Conservation (phyloP, 805 yeast species). For the Scheffersomyces stipitis region DNA sequence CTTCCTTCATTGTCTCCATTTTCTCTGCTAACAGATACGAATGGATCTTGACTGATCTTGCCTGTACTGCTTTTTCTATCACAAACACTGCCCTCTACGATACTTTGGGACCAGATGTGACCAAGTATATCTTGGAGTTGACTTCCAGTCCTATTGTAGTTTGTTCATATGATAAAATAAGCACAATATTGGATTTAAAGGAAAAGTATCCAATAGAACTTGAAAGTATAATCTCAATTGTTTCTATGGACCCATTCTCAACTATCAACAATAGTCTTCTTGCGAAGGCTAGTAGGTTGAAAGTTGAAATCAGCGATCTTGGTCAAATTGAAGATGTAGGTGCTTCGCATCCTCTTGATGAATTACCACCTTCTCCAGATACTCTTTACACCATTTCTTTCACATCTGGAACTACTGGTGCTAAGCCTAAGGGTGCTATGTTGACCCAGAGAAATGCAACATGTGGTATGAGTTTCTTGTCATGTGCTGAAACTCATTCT, state of each 20-base stretch:
- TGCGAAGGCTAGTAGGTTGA: slow-evolving; percentile 10
- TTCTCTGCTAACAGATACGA: slow-evolving; percentile 19
- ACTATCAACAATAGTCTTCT: slow-evolving; percentile 58
- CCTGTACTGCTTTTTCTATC: slow-evolving; percentile 15
- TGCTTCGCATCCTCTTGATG: slow-evolving; percentile 16
- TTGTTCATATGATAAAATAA: slow-evolving; percentile 52
- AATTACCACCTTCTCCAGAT: slow-evolving; percentile 15
- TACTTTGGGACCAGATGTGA: slow-evolving; percentile 36
- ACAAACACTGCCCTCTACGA: slow-evolving; percentile 21
- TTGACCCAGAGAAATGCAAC: slow-evolving; percentile 19
- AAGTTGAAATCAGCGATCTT: slow-evolving; percentile 19
- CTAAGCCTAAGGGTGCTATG: slow-evolving; percentile 25
- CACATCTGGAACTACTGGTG: slow-evolving; percentile 30
- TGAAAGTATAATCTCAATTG: slow-evolving; percentile 47
- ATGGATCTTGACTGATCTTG: slow-evolving; percentile 15
- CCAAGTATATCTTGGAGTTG: slow-evolving; percentile 31
- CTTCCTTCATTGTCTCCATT: slow-evolving; percentile 18
- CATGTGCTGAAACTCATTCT: slow-evolving; percentile 8
- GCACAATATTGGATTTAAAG: slow-evolving; percentile 46
- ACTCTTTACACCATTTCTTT: slow-evolving; percentile 23
- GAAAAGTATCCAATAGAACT: slow-evolving; percentile 30
- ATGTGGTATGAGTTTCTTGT: slow-evolving; percentile 16
- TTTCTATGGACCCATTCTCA: slow-evolving; percentile 53
- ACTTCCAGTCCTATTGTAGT: slow-evolving; percentile 48
- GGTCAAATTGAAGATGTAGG: slow-evolving; percentile 22